A percentile compares a stretch with the other conserved stretches of the same genome.
Conservation (phyloP, 768 basidiomycete genomes). For the Trametes gibbosa region DNA sequence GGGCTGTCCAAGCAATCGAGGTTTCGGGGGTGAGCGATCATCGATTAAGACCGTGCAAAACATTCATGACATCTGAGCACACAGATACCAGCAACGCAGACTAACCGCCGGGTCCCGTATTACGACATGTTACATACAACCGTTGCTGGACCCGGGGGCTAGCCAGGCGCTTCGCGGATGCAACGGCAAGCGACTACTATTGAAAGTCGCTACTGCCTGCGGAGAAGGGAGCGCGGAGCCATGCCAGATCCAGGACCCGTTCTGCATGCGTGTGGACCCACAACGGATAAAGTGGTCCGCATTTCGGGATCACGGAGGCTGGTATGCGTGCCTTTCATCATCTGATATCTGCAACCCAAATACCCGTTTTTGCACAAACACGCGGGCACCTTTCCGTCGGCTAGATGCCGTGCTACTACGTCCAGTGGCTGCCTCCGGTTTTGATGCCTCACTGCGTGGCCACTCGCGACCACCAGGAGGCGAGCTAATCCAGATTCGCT, state of each 20-base stretch:
- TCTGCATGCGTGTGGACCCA: slow-evolving; percentile 1
- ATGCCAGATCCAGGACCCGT: neutral
- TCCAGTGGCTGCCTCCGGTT: neutral
- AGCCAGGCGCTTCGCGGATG: neutral
- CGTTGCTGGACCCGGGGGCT: no score
- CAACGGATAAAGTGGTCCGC: slow-evolving; percentile 5
- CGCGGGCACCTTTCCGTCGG: neutral
- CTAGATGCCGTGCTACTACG: neutral
- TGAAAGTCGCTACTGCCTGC: no score
- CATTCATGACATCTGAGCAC: neutral
- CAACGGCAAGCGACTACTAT: no score
- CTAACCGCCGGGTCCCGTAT: no score
- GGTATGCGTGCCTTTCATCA: neutral
- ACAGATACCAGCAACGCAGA: no score
- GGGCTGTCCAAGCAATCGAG: no score
- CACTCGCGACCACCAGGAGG: neutral
- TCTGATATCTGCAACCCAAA: neutral
- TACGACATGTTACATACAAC: no score
- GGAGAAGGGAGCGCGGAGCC: neutral
- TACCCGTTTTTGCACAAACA: neutral
- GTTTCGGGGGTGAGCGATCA: neutral
- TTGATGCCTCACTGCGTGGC: neutral
- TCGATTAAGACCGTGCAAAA: neutral
- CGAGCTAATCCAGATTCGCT: neutral
- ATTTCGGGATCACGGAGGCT: neutral